Conservation (phyloP, 257 asterid species). For the Nicotiana otophora region DNA sequence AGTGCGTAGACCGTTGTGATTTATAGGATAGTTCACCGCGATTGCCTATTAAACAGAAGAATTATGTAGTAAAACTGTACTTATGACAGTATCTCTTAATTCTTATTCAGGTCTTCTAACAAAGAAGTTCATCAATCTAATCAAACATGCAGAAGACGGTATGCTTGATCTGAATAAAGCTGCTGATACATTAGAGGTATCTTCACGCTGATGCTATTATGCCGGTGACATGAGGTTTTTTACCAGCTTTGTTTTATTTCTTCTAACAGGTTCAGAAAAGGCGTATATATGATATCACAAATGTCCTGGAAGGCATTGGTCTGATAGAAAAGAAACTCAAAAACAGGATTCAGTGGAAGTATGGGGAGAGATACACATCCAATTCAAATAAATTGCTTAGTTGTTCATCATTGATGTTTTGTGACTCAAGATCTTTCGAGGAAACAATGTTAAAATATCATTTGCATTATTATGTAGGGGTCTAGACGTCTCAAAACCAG, state of each 20-base stretch:
- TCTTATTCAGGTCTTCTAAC: conserved; percentile 75
- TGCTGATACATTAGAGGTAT: conserved; percentile 88
- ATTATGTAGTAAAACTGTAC: background rate
- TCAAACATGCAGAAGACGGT: conserved; percentile 92
- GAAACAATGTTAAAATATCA: conserved; percentile 18
- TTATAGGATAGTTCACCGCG: background rate
- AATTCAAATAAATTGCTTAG: background rate
- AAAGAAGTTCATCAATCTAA: conserved; percentile 82
- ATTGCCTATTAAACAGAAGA: background rate
- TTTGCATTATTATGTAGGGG: conserved; percentile 49
- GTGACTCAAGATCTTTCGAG: conserved; percentile 10
- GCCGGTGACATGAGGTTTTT: conserved; percentile 8
- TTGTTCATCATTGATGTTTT: background rate
- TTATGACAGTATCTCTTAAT: background rate
- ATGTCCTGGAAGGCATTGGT: conserved; percentile 96
- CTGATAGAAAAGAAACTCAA: conserved; percentile 92
- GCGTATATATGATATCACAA: conserved; percentile 96
- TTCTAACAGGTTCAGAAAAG: conserved; percentile 84
- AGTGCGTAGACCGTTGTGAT: background rate
- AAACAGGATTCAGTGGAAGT: conserved; percentile 99
- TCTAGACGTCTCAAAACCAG: conserved; percentile 68
- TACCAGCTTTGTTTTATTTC: conserved; percentile 22
- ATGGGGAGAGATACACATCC: conserved; percentile 26
- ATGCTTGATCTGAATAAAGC: conserved; percentile 93
- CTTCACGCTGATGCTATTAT: conserved; percentile 10